Evolutionary conservation across 352 stramenopile genomes (phyloP).

Genomic region (Globisporangium heterothallicum): DNA sequence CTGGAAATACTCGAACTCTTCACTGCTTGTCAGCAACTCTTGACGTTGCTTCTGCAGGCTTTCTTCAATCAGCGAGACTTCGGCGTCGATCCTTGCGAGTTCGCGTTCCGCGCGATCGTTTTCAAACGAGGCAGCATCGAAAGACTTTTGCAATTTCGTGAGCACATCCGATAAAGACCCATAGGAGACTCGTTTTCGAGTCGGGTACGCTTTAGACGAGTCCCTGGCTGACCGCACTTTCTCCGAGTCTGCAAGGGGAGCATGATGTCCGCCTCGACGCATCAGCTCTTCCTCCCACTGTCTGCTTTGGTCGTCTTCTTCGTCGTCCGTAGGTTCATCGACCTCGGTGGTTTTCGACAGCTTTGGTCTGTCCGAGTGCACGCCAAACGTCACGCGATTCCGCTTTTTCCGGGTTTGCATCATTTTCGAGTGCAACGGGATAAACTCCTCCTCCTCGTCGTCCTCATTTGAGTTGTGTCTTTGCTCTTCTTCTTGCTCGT

Average conservation of each 20-base stretch:
- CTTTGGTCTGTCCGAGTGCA: conserved; percentile 18
- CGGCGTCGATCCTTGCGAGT: conserved; percentile 43
- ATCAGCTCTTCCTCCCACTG: conserved; percentile 79
- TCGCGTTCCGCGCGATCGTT: conserved; percentile 44
- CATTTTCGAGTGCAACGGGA: conserved; percentile 43
- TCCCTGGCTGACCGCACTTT: conserved; percentile 7
- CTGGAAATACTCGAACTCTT: conserved; percentile 79
- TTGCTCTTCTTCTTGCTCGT: conserved; percentile 15
- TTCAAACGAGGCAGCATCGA: conserved; percentile 41
- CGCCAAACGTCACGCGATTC: conserved; percentile 62
- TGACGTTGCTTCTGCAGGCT: conserved; percentile 36
- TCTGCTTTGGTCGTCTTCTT: conserved; percentile 42
- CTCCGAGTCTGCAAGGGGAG: conserved; percentile 3
- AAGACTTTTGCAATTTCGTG: conserved; percentile 37
- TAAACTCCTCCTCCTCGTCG: conserved; percentile 53
- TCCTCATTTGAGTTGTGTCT: conserved; percentile 4
- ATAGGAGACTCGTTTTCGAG: conserved; percentile 34
- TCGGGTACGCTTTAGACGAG: conserved; percentile 37
- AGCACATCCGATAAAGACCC: conserved; percentile 48
- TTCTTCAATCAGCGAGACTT: conserved; percentile 36
- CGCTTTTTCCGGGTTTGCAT: conserved; percentile 37
- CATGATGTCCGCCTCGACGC: conserved; percentile 51
- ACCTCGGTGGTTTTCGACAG: conserved; percentile 40
- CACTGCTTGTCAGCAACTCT: conserved; percentile 45
- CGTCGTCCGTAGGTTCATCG: conserved; percentile 35